phyloP scores from a whole-genome alignment of 2,329 filamentous ascomycete species.

The Chalara sp. region DNA sequence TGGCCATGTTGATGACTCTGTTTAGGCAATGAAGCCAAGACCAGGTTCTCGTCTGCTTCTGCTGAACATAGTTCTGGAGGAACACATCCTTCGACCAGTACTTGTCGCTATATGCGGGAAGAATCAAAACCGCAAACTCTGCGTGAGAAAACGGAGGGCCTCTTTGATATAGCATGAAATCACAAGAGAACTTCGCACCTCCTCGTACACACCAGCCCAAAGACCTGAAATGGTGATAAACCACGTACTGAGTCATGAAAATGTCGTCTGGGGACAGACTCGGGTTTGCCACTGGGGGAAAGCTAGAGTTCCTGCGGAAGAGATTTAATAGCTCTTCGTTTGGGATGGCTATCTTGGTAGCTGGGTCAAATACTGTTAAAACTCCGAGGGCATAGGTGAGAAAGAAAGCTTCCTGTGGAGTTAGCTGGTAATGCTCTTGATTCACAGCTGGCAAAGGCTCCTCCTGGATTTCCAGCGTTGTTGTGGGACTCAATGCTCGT shows the following conservation, averaged over 20 bases:
- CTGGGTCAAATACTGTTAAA: conserved; percentile 53
- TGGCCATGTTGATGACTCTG: conserved; percentile 80
- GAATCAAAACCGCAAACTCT: conserved; percentile 79
- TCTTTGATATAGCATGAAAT: conserved; percentile 89
- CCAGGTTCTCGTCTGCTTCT: conserved; percentile 53
- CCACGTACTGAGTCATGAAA: conserved; percentile 80
- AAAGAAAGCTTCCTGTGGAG: conserved; percentile 87
- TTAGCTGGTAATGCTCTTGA: conserved; percentile 87
- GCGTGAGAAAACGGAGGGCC: conserved; percentile 94
- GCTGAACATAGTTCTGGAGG: conserved; percentile 43
- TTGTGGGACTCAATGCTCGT: conserved; percentile 4
- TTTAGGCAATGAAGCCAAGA: conserved; percentile 85
- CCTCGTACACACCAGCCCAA: conserved; percentile 90
- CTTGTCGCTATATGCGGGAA: conserved; percentile 72
- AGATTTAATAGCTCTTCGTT: conserved; percentile 54
- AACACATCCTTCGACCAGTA: conserved; percentile 56
- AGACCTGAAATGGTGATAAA: conserved; percentile 94
- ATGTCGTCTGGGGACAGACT: conserved; percentile 66
- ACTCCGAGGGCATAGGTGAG: conserved; percentile 74
- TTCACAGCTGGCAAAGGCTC: conserved; percentile 33
- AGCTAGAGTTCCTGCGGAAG: conserved; percentile 64
- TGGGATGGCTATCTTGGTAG: conserved; percentile 39
- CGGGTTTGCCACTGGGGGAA: conserved; percentile 44
- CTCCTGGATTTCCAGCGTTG: conserved; percentile 8
- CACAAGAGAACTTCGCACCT: conserved; percentile 90